A percentile compares a stretch with the other conserved stretches of the same genome.
Conservation (phyloP, 805 yeast species). For the Yamadazyma ubonensis region DNA sequence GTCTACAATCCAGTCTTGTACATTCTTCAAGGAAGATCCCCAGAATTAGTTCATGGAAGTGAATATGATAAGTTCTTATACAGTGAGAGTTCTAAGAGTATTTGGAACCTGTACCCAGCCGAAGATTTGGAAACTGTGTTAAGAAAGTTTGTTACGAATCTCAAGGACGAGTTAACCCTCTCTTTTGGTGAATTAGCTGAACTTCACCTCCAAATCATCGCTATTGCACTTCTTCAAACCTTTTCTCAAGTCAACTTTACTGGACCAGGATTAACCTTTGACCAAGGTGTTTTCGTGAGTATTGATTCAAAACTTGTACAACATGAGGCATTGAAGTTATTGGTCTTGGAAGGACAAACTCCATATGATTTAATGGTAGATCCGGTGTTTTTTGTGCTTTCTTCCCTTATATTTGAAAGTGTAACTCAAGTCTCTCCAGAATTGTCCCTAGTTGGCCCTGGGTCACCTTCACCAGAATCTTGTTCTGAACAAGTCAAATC, state of each 20-base stretch:
- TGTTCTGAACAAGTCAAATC: slow-evolving; percentile 10
- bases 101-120: slow-evolving; percentile 23
- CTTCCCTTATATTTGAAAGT: slow-evolving; percentile 33
- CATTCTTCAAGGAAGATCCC: slow-evolving; percentile 26
- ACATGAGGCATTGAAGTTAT: slow-evolving; percentile 35
- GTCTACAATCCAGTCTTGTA: slow-evolving; percentile 17
- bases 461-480: slow-evolving; percentile 3
- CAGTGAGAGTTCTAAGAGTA: slow-evolving; percentile 13
- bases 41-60: slow-evolving; percentile 22
- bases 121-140: slow-evolving; percentile 20
- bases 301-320: slow-evolving; percentile 21
- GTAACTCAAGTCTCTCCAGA: slow-evolving; percentile 38
- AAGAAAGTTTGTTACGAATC: slow-evolving; percentile 16
- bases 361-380: slow-evolving; percentile 55
- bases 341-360: slow-evolving; percentile 64
- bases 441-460: slow-evolving; percentile 7
- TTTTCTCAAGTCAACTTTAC: slow-evolving; percentile 79
- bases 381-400: slow-evolving; percentile 33
- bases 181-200: slow-evolving; percentile 13
- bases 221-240: slow-evolving; percentile 61
- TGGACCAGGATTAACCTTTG: slow-evolving; percentile 64
- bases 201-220: slow-evolving; percentile 37
- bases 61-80: slow-evolving; percentile 21
- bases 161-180: background rate
- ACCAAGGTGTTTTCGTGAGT: slow-evolving; percentile 28